Conservation (phyloP, 768 basidiomycete species). For the Pulveroboletus sp. region DNA sequence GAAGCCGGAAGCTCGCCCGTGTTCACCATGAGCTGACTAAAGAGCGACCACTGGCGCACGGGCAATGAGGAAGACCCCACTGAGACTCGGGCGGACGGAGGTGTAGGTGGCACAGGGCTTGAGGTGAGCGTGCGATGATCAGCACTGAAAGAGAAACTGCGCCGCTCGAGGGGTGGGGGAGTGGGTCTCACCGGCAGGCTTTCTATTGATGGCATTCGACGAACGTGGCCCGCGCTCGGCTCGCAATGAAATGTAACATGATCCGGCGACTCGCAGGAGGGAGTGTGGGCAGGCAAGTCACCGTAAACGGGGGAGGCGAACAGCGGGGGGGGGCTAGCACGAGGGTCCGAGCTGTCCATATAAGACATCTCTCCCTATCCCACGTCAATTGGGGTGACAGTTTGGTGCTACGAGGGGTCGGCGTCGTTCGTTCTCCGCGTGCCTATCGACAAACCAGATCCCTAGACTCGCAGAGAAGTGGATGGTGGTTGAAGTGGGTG, state of each 20-base stretch:
- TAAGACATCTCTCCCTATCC: conserved; percentile 6
- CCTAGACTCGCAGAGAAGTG: no score
- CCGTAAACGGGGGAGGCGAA: conserved; percentile 52
- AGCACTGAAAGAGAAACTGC: conserved; percentile 8
- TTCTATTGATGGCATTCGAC: conserved; percentile 15
- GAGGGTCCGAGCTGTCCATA: conserved; percentile 72
- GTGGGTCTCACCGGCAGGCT: neutral
- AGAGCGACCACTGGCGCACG: conserved; percentile 56
- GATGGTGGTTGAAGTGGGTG: no score
- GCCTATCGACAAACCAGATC: no score
- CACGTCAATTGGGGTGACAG: neutral
- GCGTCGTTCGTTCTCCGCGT: no score
- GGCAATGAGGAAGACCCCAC: conserved; percentile 15
- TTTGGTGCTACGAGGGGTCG: neutral
- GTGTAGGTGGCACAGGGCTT: conserved; percentile 16
- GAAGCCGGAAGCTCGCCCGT: conserved; percentile 40
- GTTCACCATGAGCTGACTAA: conserved; percentile 68
- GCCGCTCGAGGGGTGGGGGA: conserved; percentile 6
- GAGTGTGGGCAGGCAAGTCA: conserved; percentile 1
- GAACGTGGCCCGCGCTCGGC: conserved; percentile 13
- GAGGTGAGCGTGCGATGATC: neutral
- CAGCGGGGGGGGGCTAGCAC: conserved; percentile 69
- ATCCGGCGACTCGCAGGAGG: conserved; percentile 28
- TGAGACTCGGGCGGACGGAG: conserved; percentile 6
- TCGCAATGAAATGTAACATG: conserved; percentile 5